Evolutionary conservation across 495 filamentous ascomycete species (phyloP), one percentile per base, ranked within the genome.

Genomic region (Gamarada debralockiae): DNA sequence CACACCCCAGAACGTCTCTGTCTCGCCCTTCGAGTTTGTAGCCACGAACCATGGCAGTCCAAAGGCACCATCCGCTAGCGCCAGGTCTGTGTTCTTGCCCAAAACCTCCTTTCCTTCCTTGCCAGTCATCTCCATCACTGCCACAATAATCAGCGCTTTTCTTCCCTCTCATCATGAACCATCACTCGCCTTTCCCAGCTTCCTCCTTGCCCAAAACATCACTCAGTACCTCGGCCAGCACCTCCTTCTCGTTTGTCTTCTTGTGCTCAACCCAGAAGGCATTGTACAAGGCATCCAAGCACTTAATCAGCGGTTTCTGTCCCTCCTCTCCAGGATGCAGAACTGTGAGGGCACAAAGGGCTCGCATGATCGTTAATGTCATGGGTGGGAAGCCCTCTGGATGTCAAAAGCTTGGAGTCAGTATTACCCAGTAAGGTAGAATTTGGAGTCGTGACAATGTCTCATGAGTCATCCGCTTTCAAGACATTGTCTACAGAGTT

Each of bases 1-100:
- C 44, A 89, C 75, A 1, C 86, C 85, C 75, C 79, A 89, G 66
- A 85, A 88, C 0, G 72, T 69, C 45, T 90, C 81, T 9, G 64
- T 85, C 58, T 78, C 60, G 3, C 84, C 84, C 33, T 75, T 63
- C 4, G 65, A 27, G 60, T 87, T 81, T 17, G 80, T 79, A 67
- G 83, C 83, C 25, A 79, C 75, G 56, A 86, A 78, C 84, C 84
- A 90, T 0, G 86, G 86, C 23, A 90, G 59, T 4, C 86, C 86
- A 67, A 91, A 91, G 1, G 82, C 83, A 6, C 83, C 86, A 6
- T 75, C 68, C 21, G 61, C 68, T 40, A 89, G 76, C 2, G 82
- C 80, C 14, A 53, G 49, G 31, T 85, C 73, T 0, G 85, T 88
- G 46, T 83, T 84, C 21, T 68, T 59, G 0, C 46, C 59, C 41